Evolutionary conservation across 2,329 filamentous ascomycete genomes (phyloP), one percentile per base, ranked within the genome.

Genomic region (Monosporascus sp.): DNA sequence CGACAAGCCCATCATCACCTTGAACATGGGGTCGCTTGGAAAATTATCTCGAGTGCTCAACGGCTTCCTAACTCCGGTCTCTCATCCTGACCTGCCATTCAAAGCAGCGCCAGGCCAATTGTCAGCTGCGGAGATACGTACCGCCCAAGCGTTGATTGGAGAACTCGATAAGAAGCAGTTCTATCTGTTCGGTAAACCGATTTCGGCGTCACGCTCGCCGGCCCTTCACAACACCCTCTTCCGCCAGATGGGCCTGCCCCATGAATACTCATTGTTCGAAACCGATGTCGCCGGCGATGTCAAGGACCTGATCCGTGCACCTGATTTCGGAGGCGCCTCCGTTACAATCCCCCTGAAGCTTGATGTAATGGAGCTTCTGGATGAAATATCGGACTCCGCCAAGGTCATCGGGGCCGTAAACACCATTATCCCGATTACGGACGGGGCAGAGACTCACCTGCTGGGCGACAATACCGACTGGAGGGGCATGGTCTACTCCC

Each of bases 311-410:
- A 86, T 99, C 55, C 82, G 81, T 7, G 74, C 84, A 1, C 75
- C 86, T 1, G 78, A 87, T 60, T 99, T 99, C 66, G 94, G 94
- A 7, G 94, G 94, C 54, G 93, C 90, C 3, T 97, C 91, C 3
- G 91, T 99, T 46, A 99, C 94, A 0, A 97, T 99, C 49, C 94
- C 94, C 1, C 78, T 99, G 51, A 99, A 99, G 74, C 77, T 94
- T 31, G 90, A 96, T 62, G 85, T 97, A 54, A 91, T 95, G 74
- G 78, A 82, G 0, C 72, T 93, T 5, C 76, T 99, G 15, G 91
- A 97, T 66, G 84, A 87, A 51, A 78, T 97, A 54, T 87, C 91
- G 0, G 81, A 86, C 31, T 86, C 94, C 51, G 93, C 91, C 15
- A 81, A 82, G 58, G 77, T 83, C 31, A 97, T 99, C 57, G 94